These are phyloP conservation scores for Metschnikowia lachancei DNA, from an alignment of 805 yeast species.

Conservation along the genomic window DNA sequence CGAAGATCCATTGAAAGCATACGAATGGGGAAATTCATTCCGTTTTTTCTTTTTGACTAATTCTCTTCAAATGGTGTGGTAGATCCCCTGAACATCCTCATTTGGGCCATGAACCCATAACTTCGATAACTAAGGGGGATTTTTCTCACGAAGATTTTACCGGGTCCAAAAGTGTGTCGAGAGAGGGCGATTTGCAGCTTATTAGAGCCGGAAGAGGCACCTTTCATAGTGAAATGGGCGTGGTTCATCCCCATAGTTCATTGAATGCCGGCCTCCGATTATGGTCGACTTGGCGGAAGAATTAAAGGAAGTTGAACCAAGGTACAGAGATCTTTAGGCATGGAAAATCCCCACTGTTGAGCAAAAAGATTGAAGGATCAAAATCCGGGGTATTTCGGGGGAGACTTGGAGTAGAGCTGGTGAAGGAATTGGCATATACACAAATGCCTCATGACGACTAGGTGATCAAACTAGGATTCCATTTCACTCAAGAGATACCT, in stretches of 20 bases:
- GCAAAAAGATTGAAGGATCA: slow-evolving; percentile 59
- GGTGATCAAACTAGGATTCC: slow-evolving; percentile 62
- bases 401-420: slow-evolving; percentile 66
- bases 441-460: slow-evolving; percentile 71
- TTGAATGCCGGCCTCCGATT: slow-evolving; percentile 62
- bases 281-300: slow-evolving; percentile 40
- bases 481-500: slow-evolving; percentile 58
- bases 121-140: slow-evolving; percentile 61
- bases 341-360: slow-evolving; percentile 68
- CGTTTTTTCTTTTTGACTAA: slow-evolving; percentile 80
- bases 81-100: slow-evolving; percentile 83
- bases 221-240: slow-evolving; percentile 86
- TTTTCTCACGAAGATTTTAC: slow-evolving; percentile 85
- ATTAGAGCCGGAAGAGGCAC: slow-evolving; percentile 93
- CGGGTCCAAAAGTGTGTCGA: slow-evolving; percentile 70
- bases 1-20: slow-evolving; percentile 75
- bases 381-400: slow-evolving; percentile 75
- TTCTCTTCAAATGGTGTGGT: slow-evolving; percentile 61
- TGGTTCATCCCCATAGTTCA: slow-evolving; percentile 38
- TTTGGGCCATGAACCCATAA: slow-evolving; percentile 79
- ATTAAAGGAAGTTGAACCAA: slow-evolving; percentile 48
- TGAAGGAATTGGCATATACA: slow-evolving; percentile 74
- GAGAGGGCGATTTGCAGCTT: slow-evolving; percentile 84
- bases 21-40: slow-evolving; percentile 70
- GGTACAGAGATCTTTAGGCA: slow-evolving; percentile 72